These are phyloP conservation scores for Penicillium hordei DNA, from an alignment of 2,329 filamentous ascomycete genomes.

Conservation along the genomic window DNA sequence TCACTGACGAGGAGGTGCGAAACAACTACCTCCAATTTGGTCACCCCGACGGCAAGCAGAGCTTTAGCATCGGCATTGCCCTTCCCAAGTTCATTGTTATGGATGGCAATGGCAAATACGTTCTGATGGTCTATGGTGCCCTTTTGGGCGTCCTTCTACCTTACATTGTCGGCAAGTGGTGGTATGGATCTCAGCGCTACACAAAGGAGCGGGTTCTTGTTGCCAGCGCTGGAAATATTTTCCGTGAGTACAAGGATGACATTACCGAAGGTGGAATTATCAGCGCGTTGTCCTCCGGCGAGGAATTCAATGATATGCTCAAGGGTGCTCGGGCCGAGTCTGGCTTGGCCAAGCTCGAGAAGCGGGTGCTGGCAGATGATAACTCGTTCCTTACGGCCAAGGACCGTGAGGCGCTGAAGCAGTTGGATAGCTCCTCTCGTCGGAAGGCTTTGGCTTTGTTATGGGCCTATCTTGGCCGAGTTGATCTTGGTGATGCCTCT, in stretches of 20 bases:
- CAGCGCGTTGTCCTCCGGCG: slow-evolving; percentile 76
- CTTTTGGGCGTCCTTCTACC: slow-evolving; percentile 87
- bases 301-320: slow-evolving; percentile 77
- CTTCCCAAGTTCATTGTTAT: slow-evolving; percentile 89
- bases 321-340: slow-evolving; percentile 76
- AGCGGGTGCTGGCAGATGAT: slow-evolving; percentile 67
- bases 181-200: slow-evolving; percentile 92
- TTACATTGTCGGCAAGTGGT: slow-evolving; percentile 94
- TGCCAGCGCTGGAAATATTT: slow-evolving; percentile 90
- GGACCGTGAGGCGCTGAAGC: slow-evolving; percentile 73
- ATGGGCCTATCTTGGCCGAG: slow-evolving; percentile 90
- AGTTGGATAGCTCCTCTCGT: slow-evolving; percentile 74
- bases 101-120: slow-evolving; percentile 93
- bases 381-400: slow-evolving; percentile 63
- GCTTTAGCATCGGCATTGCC: slow-evolving; percentile 95
- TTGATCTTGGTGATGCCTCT: slow-evolving; percentile 75
- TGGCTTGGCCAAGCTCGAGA: slow-evolving; percentile 80
- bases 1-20: slow-evolving; percentile 94
- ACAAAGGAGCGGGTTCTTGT: slow-evolving; percentile 93
- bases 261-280: slow-evolving; percentile 79
- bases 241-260: slow-evolving; percentile 85
- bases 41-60: slow-evolving; percentile 96
- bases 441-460: slow-evolving; percentile 85
- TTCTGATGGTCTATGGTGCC: slow-evolving; percentile 83
- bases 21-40: slow-evolving; percentile 97